Percentiles rank a stretch among this genome's conserved stretches.
These are phyloP conservation scores for Coemansia sp. DNA, from an alignment of 192 early-diverging fungal species.

Conservation along the genomic window DNA sequence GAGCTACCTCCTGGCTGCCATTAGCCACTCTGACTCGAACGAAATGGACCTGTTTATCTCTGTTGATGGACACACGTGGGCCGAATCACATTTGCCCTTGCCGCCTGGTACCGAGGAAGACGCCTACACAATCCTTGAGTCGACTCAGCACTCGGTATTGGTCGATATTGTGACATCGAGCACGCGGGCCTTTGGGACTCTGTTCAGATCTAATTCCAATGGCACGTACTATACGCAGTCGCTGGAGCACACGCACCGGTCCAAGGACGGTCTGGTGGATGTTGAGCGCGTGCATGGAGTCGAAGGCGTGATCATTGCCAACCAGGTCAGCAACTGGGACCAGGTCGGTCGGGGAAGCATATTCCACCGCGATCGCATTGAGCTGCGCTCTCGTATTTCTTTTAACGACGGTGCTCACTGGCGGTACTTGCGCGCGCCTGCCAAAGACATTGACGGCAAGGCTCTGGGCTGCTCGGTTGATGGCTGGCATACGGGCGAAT, in stretches of 20 bases:
- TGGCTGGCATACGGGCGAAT: conserved; percentile 53
- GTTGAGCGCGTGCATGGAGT: conserved; percentile 84
- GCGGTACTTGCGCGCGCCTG: conserved; percentile 66
- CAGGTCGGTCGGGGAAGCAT: conserved; percentile 42
- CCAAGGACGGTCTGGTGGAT: conserved; percentile 73
- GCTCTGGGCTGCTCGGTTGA: conserved; percentile 56
- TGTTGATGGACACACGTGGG: conserved; percentile 63
- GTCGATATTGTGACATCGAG: conserved; percentile 67
- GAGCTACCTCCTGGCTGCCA: conserved; percentile 68
- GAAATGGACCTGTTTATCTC: conserved; percentile 66
- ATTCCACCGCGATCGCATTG: conserved; percentile 48
- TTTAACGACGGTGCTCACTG: conserved; percentile 85
- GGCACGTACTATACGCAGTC: conserved; percentile 81
- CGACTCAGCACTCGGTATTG: conserved; percentile 66
- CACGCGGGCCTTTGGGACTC: conserved; percentile 56
- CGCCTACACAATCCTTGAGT: conserved; percentile 85
- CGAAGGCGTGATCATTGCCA: conserved; percentile 81
- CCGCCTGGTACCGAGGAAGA: conserved; percentile 55
- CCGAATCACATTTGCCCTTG: conserved; percentile 61
- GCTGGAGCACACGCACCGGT: conserved; percentile 79
- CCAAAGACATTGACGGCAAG: conserved; percentile 56
- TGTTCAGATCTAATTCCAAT: conserved; percentile 85
- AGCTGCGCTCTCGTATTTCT: conserved; percentile 71
- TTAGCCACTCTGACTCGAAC: conserved; percentile 54
- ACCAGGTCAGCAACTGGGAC: conserved; percentile 78